Conservation (phyloP, 2,329 filamentous ascomycete genomes). For the Parafenestella ontariensis region DNA sequence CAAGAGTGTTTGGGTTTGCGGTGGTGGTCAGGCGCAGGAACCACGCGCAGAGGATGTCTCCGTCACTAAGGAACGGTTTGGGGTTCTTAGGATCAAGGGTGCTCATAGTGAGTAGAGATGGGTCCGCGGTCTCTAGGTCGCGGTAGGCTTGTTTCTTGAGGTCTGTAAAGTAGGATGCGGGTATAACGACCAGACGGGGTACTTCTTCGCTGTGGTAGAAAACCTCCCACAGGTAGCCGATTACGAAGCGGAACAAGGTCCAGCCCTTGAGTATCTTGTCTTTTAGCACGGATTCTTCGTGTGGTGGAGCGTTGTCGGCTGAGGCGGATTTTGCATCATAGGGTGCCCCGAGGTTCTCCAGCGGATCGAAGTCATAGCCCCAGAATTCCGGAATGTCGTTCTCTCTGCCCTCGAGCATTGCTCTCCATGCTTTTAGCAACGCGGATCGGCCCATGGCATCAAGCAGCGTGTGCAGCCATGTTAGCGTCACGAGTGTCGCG, state of each 20-base stretch:
- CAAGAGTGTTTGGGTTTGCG: slow-evolving; percentile 8
- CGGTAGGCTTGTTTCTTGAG: slow-evolving; percentile 15
- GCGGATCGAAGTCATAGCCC: slow-evolving; percentile 28
- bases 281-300: slow-evolving; percentile 20
- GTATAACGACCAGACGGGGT: slow-evolving; percentile 18
- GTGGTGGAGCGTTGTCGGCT: background rate
- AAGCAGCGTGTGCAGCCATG: slow-evolving; percentile 30
- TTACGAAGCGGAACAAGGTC: slow-evolving; percentile 14
- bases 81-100: slow-evolving; percentile 7
- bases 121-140: slow-evolving; percentile 12
- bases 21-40: slow-evolving; percentile 13
- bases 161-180: slow-evolving; percentile 16
- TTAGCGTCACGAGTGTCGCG: slow-evolving; percentile 30
- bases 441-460: slow-evolving; percentile 26
- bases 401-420: slow-evolving; percentile 31
- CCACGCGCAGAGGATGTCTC: slow-evolving; percentile 26
- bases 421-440: slow-evolving; percentile 29
- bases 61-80: slow-evolving; percentile 30
- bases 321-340: background rate
- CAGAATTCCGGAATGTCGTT: slow-evolving; percentile 19
- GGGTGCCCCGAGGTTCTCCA: slow-evolving; percentile 13
- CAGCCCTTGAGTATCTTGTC: slow-evolving; percentile 12
- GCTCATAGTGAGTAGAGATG: slow-evolving; percentile 3
- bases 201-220: slow-evolving; percentile 15
- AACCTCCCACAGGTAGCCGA: slow-evolving; percentile 23